Evolutionary conservation across 768 basidiomycete species (phyloP).

Genomic region (Lactifluus rugatus): DNA sequence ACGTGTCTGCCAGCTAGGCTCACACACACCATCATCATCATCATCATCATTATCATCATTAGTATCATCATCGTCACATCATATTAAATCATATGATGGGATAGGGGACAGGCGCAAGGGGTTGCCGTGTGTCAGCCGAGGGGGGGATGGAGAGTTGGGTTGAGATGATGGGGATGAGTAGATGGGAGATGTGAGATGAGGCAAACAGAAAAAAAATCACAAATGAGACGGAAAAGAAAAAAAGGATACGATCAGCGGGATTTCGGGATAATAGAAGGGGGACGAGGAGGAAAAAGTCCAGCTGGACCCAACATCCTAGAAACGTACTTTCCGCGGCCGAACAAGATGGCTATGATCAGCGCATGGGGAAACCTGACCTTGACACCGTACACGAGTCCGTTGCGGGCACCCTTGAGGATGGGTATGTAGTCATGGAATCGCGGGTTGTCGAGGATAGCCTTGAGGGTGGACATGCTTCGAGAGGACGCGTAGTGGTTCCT

Average conservation of each 20-base stretch:
- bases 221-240: neutral
- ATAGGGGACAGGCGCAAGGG: neutral
- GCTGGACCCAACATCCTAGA: neutral
- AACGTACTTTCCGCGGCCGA: slow-evolving; percentile 83
- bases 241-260: slow-evolving; percentile 8
- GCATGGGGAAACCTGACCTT: slow-evolving; percentile 95
- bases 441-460: slow-evolving; percentile 48
- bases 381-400: slow-evolving; percentile 83
- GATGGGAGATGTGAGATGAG: neutral
- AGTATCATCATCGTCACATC: neutral
- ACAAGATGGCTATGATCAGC: slow-evolving; percentile 89
- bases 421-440: slow-evolving; percentile 84
- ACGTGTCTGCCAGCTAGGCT: slow-evolving; percentile 68
- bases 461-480: slow-evolving; percentile 22
- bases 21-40: too few relatives aligned
- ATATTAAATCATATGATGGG: neutral
- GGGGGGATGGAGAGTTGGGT: neutral
- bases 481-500: too few relatives aligned
- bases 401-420: slow-evolving; percentile 88
- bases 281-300: neutral
- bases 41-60: too few relatives aligned
- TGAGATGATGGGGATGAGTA: neutral
- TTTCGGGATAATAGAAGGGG: neutral
- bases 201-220: neutral
- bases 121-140: neutral